A percentile compares a stretch with the other conserved stretches of the same genome.
These are phyloP conservation scores for Monosporascus sp. DNA, from an alignment of 2,329 filamentous ascomycete species.

Conservation along the genomic window DNA sequence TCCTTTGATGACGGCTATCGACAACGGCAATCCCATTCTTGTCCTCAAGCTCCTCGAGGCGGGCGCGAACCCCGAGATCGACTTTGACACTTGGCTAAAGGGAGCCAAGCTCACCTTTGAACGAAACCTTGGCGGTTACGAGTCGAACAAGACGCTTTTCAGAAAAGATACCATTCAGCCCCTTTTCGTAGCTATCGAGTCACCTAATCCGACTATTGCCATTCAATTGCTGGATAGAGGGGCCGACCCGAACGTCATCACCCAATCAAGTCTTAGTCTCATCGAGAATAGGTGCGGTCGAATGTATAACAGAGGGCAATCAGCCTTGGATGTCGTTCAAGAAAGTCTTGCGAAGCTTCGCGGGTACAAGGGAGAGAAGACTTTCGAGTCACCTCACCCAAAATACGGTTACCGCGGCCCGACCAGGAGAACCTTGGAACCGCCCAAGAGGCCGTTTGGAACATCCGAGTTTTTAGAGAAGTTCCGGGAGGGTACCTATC, in stretches of 20 bases:
- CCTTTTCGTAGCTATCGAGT: constrained; percentile 56
- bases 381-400: constrained; percentile 12
- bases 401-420: constrained; percentile 4
- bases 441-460: constrained; percentile 25
- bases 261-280: constrained; percentile 30
- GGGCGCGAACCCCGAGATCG: constrained; percentile 55
- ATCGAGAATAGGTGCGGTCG: constrained; percentile 28
- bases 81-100: constrained; percentile 61
- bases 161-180: constrained; percentile 51
- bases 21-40: constrained; percentile 44
- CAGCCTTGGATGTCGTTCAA: constrained; percentile 57
- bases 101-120: constrained; percentile 41
- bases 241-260: constrained; percentile 60
- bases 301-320: constrained; percentile 34
- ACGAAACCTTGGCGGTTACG: constrained; percentile 29
- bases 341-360: constrained; percentile 45
- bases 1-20: constrained; percentile 56
- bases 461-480: constrained; percentile 49
- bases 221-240: constrained; percentile 57
- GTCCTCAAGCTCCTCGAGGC: constrained; percentile 57
- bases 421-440: constrained; percentile 20
- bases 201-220: constrained; percentile 40
- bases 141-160: constrained; percentile 47
- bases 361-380: constrained; percentile 34
- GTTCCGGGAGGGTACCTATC: constrained; percentile 52